Evolutionary conservation across 164 flowering plant species (phyloP).

Genomic region (Saururus chinensis): DNA sequence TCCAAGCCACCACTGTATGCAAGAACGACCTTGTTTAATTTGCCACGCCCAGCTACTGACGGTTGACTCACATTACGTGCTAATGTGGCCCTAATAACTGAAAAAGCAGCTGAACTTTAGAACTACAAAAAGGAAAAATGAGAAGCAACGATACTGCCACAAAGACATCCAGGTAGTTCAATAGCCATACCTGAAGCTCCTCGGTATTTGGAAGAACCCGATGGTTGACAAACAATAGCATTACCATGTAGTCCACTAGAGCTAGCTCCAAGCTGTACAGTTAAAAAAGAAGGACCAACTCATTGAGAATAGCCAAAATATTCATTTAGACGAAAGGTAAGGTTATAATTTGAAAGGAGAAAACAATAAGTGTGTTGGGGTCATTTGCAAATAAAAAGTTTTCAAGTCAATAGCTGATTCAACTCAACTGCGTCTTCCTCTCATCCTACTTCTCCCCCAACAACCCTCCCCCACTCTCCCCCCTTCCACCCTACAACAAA

Average conservation of each 20-base stretch:
- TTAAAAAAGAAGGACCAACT: too few species aligned
- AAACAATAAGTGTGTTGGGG: too few species aligned
- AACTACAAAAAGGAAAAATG: background rate
- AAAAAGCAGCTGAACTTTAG: slow-evolving; percentile 1
- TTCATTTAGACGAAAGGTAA: too few species aligned
- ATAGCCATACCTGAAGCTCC: background rate
- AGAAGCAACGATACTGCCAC: background rate
- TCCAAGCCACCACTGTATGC: slow-evolving; percentile 98
- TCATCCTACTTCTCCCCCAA: too few species aligned
- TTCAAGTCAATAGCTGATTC: too few species aligned
- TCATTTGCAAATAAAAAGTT: too few species aligned
- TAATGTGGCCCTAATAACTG: slow-evolving; percentile 44
- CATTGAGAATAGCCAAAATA: too few species aligned
- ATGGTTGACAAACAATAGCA: background rate
- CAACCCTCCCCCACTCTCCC: too few species aligned
- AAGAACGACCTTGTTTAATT: slow-evolving; percentile 81
- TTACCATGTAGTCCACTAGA: background rate
- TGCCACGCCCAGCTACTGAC: slow-evolving; percentile 47
- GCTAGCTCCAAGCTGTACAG: background rate
- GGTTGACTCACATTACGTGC: slow-evolving; percentile 25
- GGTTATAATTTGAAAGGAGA: too few species aligned
- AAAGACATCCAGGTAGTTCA: too few species aligned
- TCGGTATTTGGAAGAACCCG: background rate
- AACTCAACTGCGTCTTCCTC: too few species aligned
- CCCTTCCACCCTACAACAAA: too few species aligned